Base-by-base conservation (phyloP, 1,284 basidiomycete species). In the Ustilago shanxiensis region DNA sequence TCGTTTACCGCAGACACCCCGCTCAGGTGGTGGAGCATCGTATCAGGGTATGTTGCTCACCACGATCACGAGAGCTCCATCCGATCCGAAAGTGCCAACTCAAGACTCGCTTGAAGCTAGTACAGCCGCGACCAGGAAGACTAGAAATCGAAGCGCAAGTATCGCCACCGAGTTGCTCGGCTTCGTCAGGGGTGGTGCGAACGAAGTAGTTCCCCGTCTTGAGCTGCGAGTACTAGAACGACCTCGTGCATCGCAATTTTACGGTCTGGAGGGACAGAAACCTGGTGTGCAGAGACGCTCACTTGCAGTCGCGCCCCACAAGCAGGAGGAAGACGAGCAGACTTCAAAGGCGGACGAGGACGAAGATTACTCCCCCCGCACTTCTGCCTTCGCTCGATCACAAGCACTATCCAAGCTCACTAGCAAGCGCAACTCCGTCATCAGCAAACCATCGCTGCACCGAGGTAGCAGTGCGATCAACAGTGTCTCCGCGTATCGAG, bases 21-120 rank as follows among this genome's bases (percentile, higher is more conserved):
- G 33, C n/a, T 60, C 54, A 9, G 54, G 53, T 2, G 47, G 60
- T n/a, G n/a, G 41, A 8, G 50, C 26, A 26, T 35, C 61, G 8
- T 68, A 68, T 26, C 71, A 59, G n/a, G 71, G 71, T 50, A 50
- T 68, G 2, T 55, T 73, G 2, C 61, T 73, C 22, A 68, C 71
- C 35, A 73, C 71, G 16, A 45, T 64, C 51, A 73, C 71, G 1
- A 62, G 59, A 9, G 44, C 44, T 16, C 39, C 49, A 18, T 52
- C 62, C 2, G 50, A 58, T 49, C 47, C 57, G 14, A 47, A 53
- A 2, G 47, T 33, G 13, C 29, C 51, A 0, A 44, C 28, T 1
- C 16, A 45, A 3, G 22, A 31, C 16, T 14, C 50, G 13, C 24
- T 51, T 14, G 49, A 56, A 1, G 13, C 60, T 2, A 51, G 50